Evolutionary conservation across 176 grass and related monocot species (phyloP), one percentile per base, ranked within the genome.

Genomic region (Neostapfia colusana): DNA sequence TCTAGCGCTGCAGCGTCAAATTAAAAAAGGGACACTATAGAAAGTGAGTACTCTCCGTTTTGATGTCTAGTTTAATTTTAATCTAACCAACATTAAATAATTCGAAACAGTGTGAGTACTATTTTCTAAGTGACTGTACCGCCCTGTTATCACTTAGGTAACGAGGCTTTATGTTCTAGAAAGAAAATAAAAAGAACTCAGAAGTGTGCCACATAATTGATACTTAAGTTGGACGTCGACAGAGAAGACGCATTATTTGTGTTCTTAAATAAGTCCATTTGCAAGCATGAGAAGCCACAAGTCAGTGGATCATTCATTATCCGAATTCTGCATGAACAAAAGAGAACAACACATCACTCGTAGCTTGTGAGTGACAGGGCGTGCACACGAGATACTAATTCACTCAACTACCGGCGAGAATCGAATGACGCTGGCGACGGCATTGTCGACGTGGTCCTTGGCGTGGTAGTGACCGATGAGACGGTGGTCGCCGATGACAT

Each of bases 401-500:
- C 9, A 40, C 34, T 36, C 12, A 16, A 23, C 75, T 84, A 88
- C 76, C 57, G 63, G 18, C 53, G 61, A 44, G 80, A 79, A 63
- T 83, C 54, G 43, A 28, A 88, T 8, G 80, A 83, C 75, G 63
- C 54, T 43, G 85, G 85, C 43, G 85, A 88, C 7, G 80, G 75
- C 80, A 79, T 69, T n/a, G 80, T 68, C 4, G 85, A 88, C 20
- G 44, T 20, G 11, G 85, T 79, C 74, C 80, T 83, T 16, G 27
- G 43, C 20, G 80, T 88, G 7, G 25, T 46, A 15, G 78, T 76
- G 20, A 24, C 61, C 14, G 75, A 88, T 24, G 85, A 87, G 1
- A 54, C 51, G 0, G 81, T 79, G 63, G 85, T 88, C 54, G 81
- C 81, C 16, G 75, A 89, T 21, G 91, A 93, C 13, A 85, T 44